phyloP scores from a whole-genome alignment of 495 filamentous ascomycete species.

The Neurospora africana region DNA sequence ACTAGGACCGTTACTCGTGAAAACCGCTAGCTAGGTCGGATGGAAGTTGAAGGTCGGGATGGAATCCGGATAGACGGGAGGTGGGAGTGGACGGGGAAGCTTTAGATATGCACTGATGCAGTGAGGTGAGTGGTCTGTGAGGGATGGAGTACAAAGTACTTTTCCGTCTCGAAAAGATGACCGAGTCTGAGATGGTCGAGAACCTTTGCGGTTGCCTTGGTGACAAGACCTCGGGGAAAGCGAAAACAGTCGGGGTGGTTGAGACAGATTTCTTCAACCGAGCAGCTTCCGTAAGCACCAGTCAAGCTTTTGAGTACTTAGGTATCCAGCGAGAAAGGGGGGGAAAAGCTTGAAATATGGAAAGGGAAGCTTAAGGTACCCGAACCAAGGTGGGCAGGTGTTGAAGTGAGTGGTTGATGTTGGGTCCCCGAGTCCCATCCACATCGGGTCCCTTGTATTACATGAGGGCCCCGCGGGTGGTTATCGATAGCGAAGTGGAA shows the following conservation, averaged over 20 bases:
- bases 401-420: not conserved
- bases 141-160: not conserved
- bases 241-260: not conserved
- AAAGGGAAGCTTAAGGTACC: not conserved
- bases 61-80: not conserved
- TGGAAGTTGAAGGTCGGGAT: not conserved
- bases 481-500: not conserved
- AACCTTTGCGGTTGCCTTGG: not conserved
- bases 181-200: not conserved
- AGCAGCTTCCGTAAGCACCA: not conserved
- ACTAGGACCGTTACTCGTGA: not conserved
- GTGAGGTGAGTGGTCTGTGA: not conserved
- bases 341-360: not conserved
- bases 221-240: not conserved
- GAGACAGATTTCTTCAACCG: not conserved
- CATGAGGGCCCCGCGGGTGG: not conserved
- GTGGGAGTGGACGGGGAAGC: not conserved
- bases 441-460: not conserved
- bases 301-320: not conserved
- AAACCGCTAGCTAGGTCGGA: not conserved
- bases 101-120: not conserved
- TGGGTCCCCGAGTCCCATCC: not conserved
- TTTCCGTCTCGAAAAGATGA: not conserved
- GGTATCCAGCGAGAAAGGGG: not conserved
- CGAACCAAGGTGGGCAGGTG: not conserved